Percentiles rank a stretch among this genome's conserved stretches.
These are phyloP conservation scores for Dothideomycetes sp. DNA, from an alignment of 2,329 filamentous ascomycete species.

Conservation along the genomic window DNA sequence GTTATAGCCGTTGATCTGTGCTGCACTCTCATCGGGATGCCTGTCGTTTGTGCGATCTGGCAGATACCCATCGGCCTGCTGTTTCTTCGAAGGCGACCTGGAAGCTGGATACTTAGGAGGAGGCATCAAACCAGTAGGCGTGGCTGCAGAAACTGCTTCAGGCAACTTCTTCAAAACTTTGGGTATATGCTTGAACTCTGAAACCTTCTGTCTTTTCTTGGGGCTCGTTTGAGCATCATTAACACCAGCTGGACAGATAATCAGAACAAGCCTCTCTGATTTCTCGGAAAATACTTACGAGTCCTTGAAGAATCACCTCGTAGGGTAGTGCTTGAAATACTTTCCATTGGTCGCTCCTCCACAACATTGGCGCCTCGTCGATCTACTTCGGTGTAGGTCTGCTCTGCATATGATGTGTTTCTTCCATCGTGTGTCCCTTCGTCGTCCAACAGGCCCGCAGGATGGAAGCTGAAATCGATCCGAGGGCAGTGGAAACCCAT, in stretches of 20 bases:
- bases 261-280: background rate
- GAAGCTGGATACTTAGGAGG: background rate
- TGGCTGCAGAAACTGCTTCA: background rate
- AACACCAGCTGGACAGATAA: background rate
- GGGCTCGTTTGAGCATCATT: background rate
- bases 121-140: background rate
- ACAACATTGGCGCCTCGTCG: background rate
- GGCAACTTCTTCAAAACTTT: background rate
- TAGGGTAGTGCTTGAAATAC: constrained; percentile 7
- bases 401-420: background rate
- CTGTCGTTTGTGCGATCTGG: too few species aligned
- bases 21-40: too few species aligned
- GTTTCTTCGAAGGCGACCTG: too few species aligned
- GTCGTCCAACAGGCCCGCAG: background rate
- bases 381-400: background rate
- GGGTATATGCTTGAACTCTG: background rate
- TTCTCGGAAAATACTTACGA: background rate
- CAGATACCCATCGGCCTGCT: too few species aligned
- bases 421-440: background rate
- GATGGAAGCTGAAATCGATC: background rate
- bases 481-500: background rate
- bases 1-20: too few species aligned
- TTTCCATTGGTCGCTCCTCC: background rate
- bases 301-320: constrained; percentile 4
- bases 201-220: background rate